phyloP scores from a whole-genome alignment of 1,284 basidiomycete genomes.

The Cerrena zonata region DNA sequence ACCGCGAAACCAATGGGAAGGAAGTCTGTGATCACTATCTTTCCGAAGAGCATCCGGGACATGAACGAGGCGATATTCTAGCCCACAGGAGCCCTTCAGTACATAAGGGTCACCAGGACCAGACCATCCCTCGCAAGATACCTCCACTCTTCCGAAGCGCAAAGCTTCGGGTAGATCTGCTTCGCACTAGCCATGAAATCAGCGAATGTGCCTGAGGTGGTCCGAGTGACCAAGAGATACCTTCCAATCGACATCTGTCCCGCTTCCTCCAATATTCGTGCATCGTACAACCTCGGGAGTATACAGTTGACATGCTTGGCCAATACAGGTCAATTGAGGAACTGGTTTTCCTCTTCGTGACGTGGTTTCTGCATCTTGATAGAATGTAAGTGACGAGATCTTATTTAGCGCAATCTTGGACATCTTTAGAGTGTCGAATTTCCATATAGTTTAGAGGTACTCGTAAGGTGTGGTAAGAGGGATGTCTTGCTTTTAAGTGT shows the following conservation, averaged over 20 bases:
- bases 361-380: slow-evolving; percentile 60
- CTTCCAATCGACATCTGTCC: slow-evolving; percentile 80
- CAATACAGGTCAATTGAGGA: slow-evolving; percentile 76
- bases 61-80: slow-evolving; percentile 74
- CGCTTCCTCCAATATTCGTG: slow-evolving; percentile 69
- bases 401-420: slow-evolving; percentile 61
- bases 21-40: slow-evolving; percentile 16
- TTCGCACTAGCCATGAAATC: slow-evolving; percentile 55
- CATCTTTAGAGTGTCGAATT: slow-evolving; percentile 24
- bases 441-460: no score
- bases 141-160: slow-evolving; percentile 75
- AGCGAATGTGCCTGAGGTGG: background rate
- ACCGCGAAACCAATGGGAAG: slow-evolving; percentile 17
- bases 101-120: slow-evolving; percentile 76
- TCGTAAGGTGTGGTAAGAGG: no score
- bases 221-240: slow-evolving; percentile 30
- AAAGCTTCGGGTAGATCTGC: slow-evolving; percentile 80
- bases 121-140: slow-evolving; percentile 87
- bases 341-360: slow-evolving; percentile 64
- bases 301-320: slow-evolving; percentile 69
- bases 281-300: slow-evolving; percentile 86
- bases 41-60: slow-evolving; percentile 47
- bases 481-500: no score
- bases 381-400: slow-evolving; percentile 77
- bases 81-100: slow-evolving; percentile 78